These are phyloP conservation scores for Betula pendula DNA, from an alignment of 306 rosid genomes.

Conservation along the genomic window DNA sequence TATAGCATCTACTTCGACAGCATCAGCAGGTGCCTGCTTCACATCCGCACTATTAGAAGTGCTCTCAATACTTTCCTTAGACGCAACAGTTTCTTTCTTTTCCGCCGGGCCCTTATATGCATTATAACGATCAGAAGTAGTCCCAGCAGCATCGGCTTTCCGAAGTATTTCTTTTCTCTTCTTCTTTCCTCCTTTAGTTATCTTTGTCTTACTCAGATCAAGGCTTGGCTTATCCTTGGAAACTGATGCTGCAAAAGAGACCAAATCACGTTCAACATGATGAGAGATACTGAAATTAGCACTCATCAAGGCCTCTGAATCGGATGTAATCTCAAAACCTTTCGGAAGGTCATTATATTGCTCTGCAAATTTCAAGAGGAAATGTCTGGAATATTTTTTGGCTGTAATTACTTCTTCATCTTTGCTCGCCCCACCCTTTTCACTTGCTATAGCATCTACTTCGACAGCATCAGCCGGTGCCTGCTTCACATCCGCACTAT, in stretches of 20 bases:
- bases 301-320: conserved; percentile 46
- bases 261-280: conserved; percentile 38
- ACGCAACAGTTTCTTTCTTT: conserved; percentile 56
- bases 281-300: conserved; percentile 37
- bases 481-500: conserved; percentile 41
- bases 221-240: conserved; percentile 52
- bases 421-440: conserved; percentile 38
- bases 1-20: conserved; percentile 35
- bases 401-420: conserved; percentile 49
- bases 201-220: conserved; percentile 59
- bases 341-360: conserved; percentile 65
- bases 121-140: conserved; percentile 86
- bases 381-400: conserved; percentile 84
- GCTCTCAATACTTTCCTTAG: conserved; percentile 50
- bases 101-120: conserved; percentile 94
- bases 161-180: conserved; percentile 59
- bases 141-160: conserved; percentile 95
- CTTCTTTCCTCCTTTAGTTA: conserved; percentile 48
- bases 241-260: conserved; percentile 35
- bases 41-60: conserved; percentile 28
- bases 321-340: conserved; percentile 53
- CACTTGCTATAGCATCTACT: conserved; percentile 34
- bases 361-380: conserved; percentile 68
- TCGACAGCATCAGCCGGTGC: conserved; percentile 46
- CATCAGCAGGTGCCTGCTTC: conserved; percentile 45